Base-by-base conservation (phyloP, 495 filamentous ascomycete species). In the Barbatosphaeria neglecta region DNA sequence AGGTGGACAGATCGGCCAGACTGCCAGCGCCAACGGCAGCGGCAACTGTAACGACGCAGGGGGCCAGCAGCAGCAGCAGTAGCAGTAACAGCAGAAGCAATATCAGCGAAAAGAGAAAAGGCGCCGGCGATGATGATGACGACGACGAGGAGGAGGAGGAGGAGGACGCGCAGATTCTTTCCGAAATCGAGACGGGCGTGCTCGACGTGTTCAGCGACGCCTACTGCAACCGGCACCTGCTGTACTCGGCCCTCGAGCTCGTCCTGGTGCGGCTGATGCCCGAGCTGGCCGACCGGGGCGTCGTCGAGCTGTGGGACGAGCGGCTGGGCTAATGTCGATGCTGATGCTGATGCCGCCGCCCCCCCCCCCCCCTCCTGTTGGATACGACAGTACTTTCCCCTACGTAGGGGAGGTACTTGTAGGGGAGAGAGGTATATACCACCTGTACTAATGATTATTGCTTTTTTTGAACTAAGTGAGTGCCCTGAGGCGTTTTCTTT, bases 171-270 rank as follows among this genome's bases (percentile, higher is more conserved):
- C 57, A 59, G 41, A 60, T 64, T 6, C 43, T 72, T 22, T 50
- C 44, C 37, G 67, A 76, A 53, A 69, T 82, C 28, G 78, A 73
- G 40, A 59, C 69, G 41, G 61, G 56, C 46, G 67, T 84, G 20
- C 72, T 96, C 17, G 82, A 87, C 53, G 66, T 86, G 15, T 84
- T 94, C 56, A 74, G 73, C 2, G 86, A 94, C 61, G 74, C 73
- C 10, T 96, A 94, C 64, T 78, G 85, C 60, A 97, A 96, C 67
- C 90, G 85, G 63, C 89, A 97, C 61, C 64, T 98, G 9, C 61
- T 90, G 37, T 93, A 90, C 52, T 68, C 74, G 19, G 69, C 88
- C 33, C 54, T 95, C 33, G 92, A 97, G 62, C 65, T 86, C 44
- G 48, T 94, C 0, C 67, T 98, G 13, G 78, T 84, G 28, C 76